These are phyloP conservation scores for Euptelea pleiosperma DNA, from an alignment of 164 flowering plant genomes.

Conservation along the genomic window DNA sequence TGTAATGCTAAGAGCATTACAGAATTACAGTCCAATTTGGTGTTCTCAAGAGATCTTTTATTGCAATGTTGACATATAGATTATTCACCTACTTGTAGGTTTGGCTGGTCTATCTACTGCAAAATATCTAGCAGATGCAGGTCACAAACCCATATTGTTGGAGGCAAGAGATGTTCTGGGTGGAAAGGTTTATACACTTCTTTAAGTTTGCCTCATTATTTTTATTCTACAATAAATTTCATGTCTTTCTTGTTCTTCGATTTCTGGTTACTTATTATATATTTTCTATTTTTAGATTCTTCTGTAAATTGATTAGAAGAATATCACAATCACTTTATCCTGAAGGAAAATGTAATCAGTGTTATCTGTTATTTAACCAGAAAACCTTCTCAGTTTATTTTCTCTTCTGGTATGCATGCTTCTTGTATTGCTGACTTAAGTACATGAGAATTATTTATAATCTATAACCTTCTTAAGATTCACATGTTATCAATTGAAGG, in stretches of 20 bases:
- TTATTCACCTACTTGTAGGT: conserved; percentile 43
- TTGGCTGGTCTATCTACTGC: conserved; percentile 97
- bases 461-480: not conserved
- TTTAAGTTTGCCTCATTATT: not conserved
- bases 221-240: not conserved
- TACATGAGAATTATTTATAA: not conserved
- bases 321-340: not conserved
- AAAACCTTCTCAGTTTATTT: not conserved
- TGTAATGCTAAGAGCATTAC: not conserved
- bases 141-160: conserved; percentile 82
- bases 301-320: not conserved
- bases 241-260: not conserved
- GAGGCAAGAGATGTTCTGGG: conserved; percentile 98
- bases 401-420: not conserved
- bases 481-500: no score
- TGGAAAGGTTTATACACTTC: conserved; percentile 72
- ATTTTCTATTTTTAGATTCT: not conserved
- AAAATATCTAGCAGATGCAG: conserved; percentile 98
- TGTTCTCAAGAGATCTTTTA: not conserved
- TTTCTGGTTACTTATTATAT: not conserved
- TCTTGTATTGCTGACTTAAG: not conserved
- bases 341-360: no score
- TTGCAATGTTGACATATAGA: not conserved
- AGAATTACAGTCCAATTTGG: not conserved
- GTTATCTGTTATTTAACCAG: no score